phyloP scores from a whole-genome alignment of 768 basidiomycete species.

The Erythrobasidium yunnanense region DNA sequence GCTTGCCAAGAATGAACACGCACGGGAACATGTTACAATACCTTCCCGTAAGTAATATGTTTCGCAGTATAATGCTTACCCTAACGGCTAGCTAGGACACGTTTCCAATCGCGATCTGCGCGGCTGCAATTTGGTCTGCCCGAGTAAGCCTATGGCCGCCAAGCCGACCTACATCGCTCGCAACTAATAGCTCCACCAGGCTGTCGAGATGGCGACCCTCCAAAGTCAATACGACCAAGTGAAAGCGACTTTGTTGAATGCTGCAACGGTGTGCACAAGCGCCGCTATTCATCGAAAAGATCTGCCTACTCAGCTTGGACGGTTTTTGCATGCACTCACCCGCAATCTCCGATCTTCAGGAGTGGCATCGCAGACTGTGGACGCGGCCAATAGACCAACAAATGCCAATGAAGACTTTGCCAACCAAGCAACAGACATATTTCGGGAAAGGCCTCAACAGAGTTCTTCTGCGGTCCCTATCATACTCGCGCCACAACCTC shows the following conservation, averaged over 20 bases:
- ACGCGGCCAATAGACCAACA: too few species aligned
- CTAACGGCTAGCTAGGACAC: not conserved
- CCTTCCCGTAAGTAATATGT: not conserved
- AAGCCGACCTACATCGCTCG: not conserved
- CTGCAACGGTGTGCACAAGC: not conserved
- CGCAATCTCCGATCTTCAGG: too few species aligned
- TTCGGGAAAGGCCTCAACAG: too few species aligned
- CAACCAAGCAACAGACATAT: too few species aligned
- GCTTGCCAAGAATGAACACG: not conserved
- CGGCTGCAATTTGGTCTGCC: not conserved
- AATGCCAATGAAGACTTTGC: too few species aligned
- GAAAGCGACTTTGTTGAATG: not conserved
- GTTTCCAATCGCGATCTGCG: not conserved
- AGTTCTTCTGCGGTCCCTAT: too few species aligned
- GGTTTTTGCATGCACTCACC: too few species aligned
- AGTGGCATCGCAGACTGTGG: too few species aligned
- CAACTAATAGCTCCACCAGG: not conserved
- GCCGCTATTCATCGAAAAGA: constrained; percentile 4
- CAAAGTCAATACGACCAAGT: not conserved
- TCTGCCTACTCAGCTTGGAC: not conserved
- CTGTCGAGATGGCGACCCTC: not conserved
- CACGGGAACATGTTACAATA: not conserved
- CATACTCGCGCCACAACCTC: too few species aligned
- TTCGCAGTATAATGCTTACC: not conserved
- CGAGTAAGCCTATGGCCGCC: not conserved